phyloP scores from a whole-genome alignment of 1,284 basidiomycete genomes.

The Jaminaea rosea region DNA sequence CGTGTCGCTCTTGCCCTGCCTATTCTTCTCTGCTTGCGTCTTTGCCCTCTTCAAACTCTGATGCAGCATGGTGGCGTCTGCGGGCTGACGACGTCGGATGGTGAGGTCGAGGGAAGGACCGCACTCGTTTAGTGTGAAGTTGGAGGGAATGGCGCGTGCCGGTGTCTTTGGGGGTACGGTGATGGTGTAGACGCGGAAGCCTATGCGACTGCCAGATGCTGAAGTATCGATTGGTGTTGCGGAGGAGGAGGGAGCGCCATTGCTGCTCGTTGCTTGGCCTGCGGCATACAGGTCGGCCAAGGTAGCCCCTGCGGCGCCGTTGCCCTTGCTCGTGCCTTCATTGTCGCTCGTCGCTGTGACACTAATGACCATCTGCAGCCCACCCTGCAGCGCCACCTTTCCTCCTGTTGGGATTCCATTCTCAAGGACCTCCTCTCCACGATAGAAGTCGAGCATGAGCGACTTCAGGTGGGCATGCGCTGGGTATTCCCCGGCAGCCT shows the following conservation, averaged over 20 bases:
- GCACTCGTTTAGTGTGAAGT: slow-evolving; percentile 66
- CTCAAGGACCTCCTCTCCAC: slow-evolving; percentile 57
- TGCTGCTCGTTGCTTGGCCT: slow-evolving; percentile 39
- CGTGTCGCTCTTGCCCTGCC: slow-evolving; percentile 59
- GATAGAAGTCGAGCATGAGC: slow-evolving; percentile 74
- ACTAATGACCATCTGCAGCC: slow-evolving; percentile 75
- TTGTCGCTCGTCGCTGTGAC: slow-evolving; percentile 29
- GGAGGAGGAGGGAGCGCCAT: slow-evolving; percentile 44
- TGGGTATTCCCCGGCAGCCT: slow-evolving; percentile 34
- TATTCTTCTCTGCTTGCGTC: slow-evolving; percentile 60
- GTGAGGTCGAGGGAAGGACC: slow-evolving; percentile 81
- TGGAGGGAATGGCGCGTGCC: background rate
- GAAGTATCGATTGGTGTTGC: slow-evolving; percentile 52
- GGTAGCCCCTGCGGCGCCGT: background rate
- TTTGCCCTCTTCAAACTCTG: slow-evolving; percentile 75
- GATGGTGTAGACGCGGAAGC: slow-evolving; percentile 52
- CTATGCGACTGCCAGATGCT: slow-evolving; percentile 61
- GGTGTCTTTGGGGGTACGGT: slow-evolving; percentile 62
- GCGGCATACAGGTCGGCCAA: slow-evolving; percentile 33
- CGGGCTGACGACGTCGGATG: slow-evolving; percentile 64
- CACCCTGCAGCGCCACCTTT: slow-evolving; percentile 51
- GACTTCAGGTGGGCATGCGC: slow-evolving; percentile 61
- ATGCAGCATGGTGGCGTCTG: slow-evolving; percentile 71
- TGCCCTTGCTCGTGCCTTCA: background rate
- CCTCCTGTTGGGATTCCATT: slow-evolving; percentile 9